Percentiles rank a stretch among this genome's conserved stretches.
These are phyloP conservation scores for Trifolium repens DNA, from an alignment of 306 rosid species.

Conservation along the genomic window DNA sequence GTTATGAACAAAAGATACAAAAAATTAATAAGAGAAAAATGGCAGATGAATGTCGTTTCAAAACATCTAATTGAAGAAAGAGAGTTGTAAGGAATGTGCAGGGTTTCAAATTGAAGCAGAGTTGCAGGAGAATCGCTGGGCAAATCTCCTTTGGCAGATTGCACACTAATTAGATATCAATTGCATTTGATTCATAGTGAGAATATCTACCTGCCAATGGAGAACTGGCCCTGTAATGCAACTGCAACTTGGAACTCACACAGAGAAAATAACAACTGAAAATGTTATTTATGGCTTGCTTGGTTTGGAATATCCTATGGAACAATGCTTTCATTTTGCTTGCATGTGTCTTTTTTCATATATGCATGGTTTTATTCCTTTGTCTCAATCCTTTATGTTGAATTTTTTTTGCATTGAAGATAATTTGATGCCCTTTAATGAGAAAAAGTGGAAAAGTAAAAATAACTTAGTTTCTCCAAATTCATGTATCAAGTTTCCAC, in stretches of 20 bases:
- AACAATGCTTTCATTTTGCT: constrained; percentile 50
- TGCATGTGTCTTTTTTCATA: constrained; percentile 12
- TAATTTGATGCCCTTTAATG: background rate
- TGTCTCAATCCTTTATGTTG: constrained; percentile 23
- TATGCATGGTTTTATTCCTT: constrained; percentile 50
- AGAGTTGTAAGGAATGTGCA: too few relatives aligned
- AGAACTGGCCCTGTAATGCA: constrained; percentile 69
- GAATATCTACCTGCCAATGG: constrained; percentile 61
- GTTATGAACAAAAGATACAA: too few relatives aligned
- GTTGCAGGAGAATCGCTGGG: constrained; percentile 63
- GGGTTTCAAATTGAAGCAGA: too few relatives aligned
- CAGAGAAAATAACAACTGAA: background rate
- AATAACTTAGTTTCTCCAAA: background rate
- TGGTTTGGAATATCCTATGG: constrained; percentile 56
- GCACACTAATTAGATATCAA: constrained; percentile 36
- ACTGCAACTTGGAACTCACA: constrained; percentile 41
- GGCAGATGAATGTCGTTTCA: too few relatives aligned
- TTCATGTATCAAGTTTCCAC: too few relatives aligned
- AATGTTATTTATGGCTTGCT: constrained; percentile 41
- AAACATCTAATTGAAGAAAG: too few relatives aligned
- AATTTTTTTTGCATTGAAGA: constrained; percentile 3
- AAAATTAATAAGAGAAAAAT: too few relatives aligned
- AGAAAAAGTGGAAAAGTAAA: background rate
- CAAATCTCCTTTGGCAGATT: constrained; percentile 82
- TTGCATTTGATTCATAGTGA: constrained; percentile 35